Percentiles rank a stretch among this genome's conserved stretches.
Conservation (phyloP, 768 basidiomycete species). For the Xerocomellus intermedius region DNA sequence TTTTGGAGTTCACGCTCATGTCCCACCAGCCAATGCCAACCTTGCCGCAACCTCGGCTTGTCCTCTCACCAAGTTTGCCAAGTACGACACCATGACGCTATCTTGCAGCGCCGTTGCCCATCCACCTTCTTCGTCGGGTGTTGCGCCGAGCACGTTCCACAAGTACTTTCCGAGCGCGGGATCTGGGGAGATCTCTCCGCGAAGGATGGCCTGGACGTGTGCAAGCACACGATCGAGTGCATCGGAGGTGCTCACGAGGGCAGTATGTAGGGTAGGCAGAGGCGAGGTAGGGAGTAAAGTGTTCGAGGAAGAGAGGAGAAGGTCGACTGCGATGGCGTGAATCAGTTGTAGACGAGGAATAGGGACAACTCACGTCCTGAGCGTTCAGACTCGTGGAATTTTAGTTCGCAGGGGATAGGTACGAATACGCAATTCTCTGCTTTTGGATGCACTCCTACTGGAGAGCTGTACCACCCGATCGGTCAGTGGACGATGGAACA, state of each 20-base stretch:
- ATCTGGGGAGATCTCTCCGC: constrained; percentile 78
- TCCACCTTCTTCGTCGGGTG: constrained; percentile 67
- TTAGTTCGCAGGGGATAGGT: constrained; percentile 85
- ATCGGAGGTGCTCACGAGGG: constrained; percentile 63
- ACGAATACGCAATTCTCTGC: constrained; percentile 95
- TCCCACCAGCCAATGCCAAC: constrained; percentile 64
- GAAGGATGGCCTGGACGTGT: constrained; percentile 79
- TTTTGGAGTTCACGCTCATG: constrained; percentile 16
- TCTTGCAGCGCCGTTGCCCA: constrained; percentile 86
- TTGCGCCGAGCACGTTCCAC: constrained; percentile 80
- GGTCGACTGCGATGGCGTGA: constrained; percentile 59
- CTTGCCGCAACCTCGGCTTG: constrained; percentile 92
- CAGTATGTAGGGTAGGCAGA: constrained; percentile 45
- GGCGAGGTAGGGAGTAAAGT: constrained; percentile 50
- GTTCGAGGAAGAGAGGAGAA: constrained; percentile 56
- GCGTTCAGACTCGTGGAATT: constrained; percentile 79
- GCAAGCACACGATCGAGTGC: constrained; percentile 85
- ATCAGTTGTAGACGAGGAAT: background rate
- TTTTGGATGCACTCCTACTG: constrained; percentile 85
- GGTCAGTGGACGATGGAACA: constrained; percentile 7
- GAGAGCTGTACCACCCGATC: constrained; percentile 52
- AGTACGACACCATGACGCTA: constrained; percentile 91
- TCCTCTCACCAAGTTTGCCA: constrained; percentile 88
- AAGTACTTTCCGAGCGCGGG: constrained; percentile 86
- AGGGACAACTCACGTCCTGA: constrained; percentile 66